Percentiles rank a stretch among this genome's conserved stretches.
These are phyloP conservation scores for Cyclotella choctawhatcheeana DNA, from an alignment of 108 stramenopile genomes.

Conservation along the genomic window DNA sequence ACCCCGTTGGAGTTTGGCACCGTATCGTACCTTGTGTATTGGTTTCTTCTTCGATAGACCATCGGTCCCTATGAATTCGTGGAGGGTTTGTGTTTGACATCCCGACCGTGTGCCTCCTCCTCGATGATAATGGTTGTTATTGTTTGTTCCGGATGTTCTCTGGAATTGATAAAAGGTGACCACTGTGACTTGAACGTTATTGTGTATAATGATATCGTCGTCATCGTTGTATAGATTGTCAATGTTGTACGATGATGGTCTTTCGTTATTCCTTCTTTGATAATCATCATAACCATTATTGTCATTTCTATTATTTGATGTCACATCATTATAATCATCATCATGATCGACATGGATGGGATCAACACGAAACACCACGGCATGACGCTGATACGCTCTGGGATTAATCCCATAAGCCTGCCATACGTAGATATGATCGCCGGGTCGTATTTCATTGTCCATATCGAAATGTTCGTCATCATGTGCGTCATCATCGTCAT, in stretches of 20 bases:
- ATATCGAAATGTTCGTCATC: conserved; percentile 30
- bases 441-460: conserved; percentile 48
- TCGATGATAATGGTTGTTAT: conserved; percentile 12
- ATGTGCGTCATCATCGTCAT: conserved; percentile 18
- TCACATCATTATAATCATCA: too few species aligned
- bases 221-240: conserved; percentile 25
- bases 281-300: too few species aligned
- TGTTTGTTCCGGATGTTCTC: conserved; percentile 35
- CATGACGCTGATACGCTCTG: conserved; percentile 54
- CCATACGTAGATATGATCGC: conserved; percentile 60
- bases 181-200: conserved; percentile 41
- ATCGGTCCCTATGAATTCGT: conserved; percentile 42
- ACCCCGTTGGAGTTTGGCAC: conserved; percentile 36
- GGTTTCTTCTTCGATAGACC: conserved; percentile 38
- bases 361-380: conserved; percentile 40
- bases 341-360: too few species aligned
- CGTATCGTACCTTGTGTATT: conserved; percentile 46
- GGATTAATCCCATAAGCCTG: conserved; percentile 51
- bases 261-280: too few species aligned
- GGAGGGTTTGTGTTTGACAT: conserved; percentile 30
- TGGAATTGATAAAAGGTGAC: conserved; percentile 56
- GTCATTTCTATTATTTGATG: too few species aligned
- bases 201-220: too few species aligned
- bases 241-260: conserved; percentile 26
- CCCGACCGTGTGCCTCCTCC: conserved; percentile 27